Conservation (phyloP, 202 grass and related monocot species). For the Carex arenaria region DNA sequence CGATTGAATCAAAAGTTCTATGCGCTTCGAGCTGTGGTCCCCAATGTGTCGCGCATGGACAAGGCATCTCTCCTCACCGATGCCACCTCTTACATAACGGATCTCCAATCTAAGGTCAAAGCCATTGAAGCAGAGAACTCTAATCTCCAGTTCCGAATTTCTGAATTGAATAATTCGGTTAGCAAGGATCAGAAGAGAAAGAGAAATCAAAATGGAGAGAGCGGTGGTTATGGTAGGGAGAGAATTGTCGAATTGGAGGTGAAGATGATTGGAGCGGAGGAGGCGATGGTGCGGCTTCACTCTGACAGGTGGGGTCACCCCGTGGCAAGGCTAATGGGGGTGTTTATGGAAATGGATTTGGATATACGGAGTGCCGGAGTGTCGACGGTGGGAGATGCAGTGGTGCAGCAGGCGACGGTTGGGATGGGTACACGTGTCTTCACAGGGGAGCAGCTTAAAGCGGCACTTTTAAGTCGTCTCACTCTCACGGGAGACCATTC, state of each 20-base stretch:
- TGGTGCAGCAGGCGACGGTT: slow-evolving; percentile 23
- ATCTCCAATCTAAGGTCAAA: slow-evolving; percentile 20
- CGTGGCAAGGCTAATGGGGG: slow-evolving; percentile 20
- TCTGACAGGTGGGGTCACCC: slow-evolving; percentile 24
- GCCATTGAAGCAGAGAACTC: background rate
- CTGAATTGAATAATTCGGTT: background rate
- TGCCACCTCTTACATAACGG: slow-evolving; percentile 31
- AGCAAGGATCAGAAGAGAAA: background rate
- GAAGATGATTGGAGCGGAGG: slow-evolving; percentile 23
- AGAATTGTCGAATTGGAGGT: slow-evolving; percentile 23
- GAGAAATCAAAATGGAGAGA: background rate
- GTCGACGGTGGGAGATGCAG: slow-evolving; percentile 10
- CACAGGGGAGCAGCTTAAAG: slow-evolving; percentile 12
- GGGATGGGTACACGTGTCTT: background rate
- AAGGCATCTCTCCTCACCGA: slow-evolving; percentile 41
- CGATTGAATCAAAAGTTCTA: slow-evolving; percentile 40
- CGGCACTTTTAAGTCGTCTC: background rate
- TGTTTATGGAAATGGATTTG: slow-evolving; percentile 22
- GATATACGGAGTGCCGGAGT: slow-evolving; percentile 19
- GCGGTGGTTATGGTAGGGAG: background rate
- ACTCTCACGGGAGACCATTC: background rate
- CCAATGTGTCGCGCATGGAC: slow-evolving; percentile 41
- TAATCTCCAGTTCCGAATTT: background rate
- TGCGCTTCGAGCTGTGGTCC: slow-evolving; percentile 33
- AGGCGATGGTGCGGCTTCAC: slow-evolving; percentile 23